Evolutionary conservation across 2,329 filamentous ascomycete genomes (phyloP), one percentile per base, ranked within the genome.

Genomic region (Podosphaera leucotricha): DNA sequence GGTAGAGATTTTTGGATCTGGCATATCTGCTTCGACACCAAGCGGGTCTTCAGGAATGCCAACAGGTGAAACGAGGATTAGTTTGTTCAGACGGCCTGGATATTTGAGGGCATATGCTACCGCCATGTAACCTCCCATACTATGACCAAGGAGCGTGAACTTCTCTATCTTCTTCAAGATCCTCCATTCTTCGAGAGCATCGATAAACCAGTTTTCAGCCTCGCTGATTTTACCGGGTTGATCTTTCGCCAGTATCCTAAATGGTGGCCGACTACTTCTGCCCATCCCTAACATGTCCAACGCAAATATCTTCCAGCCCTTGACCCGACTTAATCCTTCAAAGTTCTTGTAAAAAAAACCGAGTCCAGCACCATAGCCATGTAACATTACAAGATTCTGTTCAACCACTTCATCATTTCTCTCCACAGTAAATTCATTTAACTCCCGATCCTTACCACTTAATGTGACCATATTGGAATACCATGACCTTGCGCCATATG

Each of bases 271-370:
- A 21, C 75, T 78, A 46, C 82, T 92, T 55, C 92, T 78, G 46
- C 87, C 87, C 82, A 94, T 94, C 46, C 87, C 87, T 15, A 94
- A 68, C 69, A 95, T 75, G 56, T 98, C 87, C n/a, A 98, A 66
- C 1, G 87, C 84, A 58, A 90, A 95, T 16, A 98, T 64, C 55
- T 83, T 86, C 76, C 90, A 92, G 22, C 86, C 85, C 22, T 70
- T 66, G 1, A 75, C 64, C 16, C 86, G 75, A 39, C 79, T 86
- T 28, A 98, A 64, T 5, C 78, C 75, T 60, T 98, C 90, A 48
- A 92, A 93, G 59, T 98, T 98, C 63, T 90, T 87, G 68, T 94
- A 98, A 67, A 92, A 98, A 63, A 98, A 95, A 19, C 87, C 90
- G 0, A 98, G 69, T 0, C 90, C 90, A 2, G 90, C 90, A 40